phyloP scores from a whole-genome alignment of 768 basidiomycete genomes.

The Lactifluus subvellereus region DNA sequence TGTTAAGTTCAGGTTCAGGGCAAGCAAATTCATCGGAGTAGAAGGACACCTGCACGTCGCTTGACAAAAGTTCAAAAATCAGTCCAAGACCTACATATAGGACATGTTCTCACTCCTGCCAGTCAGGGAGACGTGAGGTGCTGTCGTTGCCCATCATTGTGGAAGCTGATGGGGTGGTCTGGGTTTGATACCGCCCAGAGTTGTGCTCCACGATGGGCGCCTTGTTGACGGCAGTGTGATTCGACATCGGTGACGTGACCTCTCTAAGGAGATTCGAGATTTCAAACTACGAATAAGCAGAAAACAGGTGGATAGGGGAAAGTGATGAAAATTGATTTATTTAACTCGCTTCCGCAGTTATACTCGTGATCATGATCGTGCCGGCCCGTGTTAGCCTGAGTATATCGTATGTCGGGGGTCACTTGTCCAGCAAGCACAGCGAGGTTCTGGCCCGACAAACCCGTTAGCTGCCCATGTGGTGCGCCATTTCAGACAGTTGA shows the following conservation, averaged over 20 bases:
- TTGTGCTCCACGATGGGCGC: background rate
- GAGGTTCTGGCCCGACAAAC: too few species aligned
- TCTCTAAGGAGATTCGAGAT: background rate
- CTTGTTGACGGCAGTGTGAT: background rate
- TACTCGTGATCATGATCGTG: too few species aligned
- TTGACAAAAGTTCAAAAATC: background rate
- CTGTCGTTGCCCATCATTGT: background rate
- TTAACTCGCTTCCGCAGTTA: too few species aligned
- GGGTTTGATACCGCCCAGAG: background rate
- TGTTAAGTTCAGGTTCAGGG: background rate
- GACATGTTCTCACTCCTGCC: background rate
- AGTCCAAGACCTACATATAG: background rate
- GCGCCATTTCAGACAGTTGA: too few species aligned
- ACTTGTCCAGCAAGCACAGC: too few species aligned
- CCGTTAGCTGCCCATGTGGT: too few species aligned
- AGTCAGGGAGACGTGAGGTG: background rate
- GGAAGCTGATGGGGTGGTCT: background rate
- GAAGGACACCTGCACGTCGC: background rate
- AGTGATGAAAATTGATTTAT: background rate
- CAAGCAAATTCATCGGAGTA: background rate
- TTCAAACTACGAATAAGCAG: background rate
- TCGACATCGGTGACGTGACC: background rate
- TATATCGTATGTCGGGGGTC: too few species aligned
- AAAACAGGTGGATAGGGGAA: background rate
- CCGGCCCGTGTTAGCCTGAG: too few species aligned